A percentile compares a stretch with the other conserved stretches of the same genome.
These are phyloP conservation scores for Wickerhamiella qilinensis DNA, from an alignment of 805 yeast genomes.

Conservation along the genomic window DNA sequence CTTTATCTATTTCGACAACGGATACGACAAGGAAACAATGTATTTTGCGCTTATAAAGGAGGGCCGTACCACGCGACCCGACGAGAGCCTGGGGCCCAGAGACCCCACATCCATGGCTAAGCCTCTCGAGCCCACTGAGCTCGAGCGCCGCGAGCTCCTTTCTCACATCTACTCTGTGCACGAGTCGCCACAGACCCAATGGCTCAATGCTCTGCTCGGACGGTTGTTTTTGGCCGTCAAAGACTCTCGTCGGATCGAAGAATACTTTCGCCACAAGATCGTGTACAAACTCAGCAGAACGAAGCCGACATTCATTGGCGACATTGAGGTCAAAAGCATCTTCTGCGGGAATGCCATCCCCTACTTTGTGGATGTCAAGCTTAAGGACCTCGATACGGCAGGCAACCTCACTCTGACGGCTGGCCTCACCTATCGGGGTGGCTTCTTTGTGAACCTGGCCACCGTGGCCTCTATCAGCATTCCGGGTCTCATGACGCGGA, in stretches of 20 bases:
- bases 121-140: slow-evolving; percentile 54
- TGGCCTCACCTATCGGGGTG: slow-evolving; percentile 57
- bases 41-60: slow-evolving; percentile 68
- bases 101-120: slow-evolving; percentile 55
- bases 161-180: slow-evolving; percentile 68
- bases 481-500: slow-evolving; percentile 52
- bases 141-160: slow-evolving; percentile 56
- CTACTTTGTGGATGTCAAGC: slow-evolving; percentile 51
- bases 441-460: slow-evolving; percentile 57
- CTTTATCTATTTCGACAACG: slow-evolving; percentile 61
- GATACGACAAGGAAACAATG: slow-evolving; percentile 83
- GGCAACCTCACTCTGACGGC: slow-evolving; percentile 53
- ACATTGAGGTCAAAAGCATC: slow-evolving; percentile 55
- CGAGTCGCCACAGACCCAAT: slow-evolving; percentile 66
- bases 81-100: slow-evolving; percentile 16
- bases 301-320: slow-evolving; percentile 80
- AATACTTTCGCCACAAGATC: slow-evolving; percentile 40
- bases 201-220: slow-evolving; percentile 84
- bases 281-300: slow-evolving; percentile 61
- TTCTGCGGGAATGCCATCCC: slow-evolving; percentile 75
- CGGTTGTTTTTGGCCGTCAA: slow-evolving; percentile 65
- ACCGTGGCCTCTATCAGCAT: slow-evolving; percentile 72
- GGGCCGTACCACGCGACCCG: slow-evolving; percentile 5
- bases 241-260: slow-evolving; percentile 49
- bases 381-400: slow-evolving; percentile 58